Base-by-base conservation (phyloP, 805 yeast genomes). In the Pichia membranifaciens region DNA sequence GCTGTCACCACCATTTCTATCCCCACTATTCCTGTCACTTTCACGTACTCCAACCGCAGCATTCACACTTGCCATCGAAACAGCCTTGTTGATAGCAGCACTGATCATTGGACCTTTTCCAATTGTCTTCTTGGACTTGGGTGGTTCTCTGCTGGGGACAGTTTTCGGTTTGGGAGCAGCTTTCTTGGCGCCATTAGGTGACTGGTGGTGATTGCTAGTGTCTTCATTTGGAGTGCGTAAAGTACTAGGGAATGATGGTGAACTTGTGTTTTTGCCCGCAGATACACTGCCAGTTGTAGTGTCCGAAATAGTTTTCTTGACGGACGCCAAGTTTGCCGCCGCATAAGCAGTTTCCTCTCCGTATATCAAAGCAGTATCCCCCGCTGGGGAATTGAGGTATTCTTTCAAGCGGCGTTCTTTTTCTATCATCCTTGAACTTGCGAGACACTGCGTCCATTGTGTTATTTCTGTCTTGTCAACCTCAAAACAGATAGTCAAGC, bases 361-460 rank as follows among this genome's bases (percentile, higher is more conserved):
- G 6, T 25, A n/a, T 16, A 67, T 58, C 10, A 69, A 68, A 5
- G 66, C 60, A 48, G 55, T 53, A 5, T 64, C 66, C 25, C 62
- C 50, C 20, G 67, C 58, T 48, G 43, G 60, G 2, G 50, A 47
- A 5, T 56, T 65, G 29, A 65, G 39, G 13, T 48, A 41, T 18
- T 53, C 46, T 39, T 58, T 54, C 7, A 61, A 63, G 18, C 58
- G 49, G 51, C 77, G 67, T 39, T 81, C 84, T 49, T 67, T 71
- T 29, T 75, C 78, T 35, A 70, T 67, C 13, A 62, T 59, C 44
- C 78, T 73, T 2, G 83, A 67, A 48, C 69, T 72, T 5, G 75
- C 76, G 17, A 82, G 61, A 0, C 75, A 60, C 33, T 70, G 72
- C 1, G 86, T 75, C 91, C 91, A 84, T 17, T 67, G 58, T 13